phyloP scores from a whole-genome alignment of 2,329 filamentous ascomycete species.

The Rasamsonia emersonii region DNA sequence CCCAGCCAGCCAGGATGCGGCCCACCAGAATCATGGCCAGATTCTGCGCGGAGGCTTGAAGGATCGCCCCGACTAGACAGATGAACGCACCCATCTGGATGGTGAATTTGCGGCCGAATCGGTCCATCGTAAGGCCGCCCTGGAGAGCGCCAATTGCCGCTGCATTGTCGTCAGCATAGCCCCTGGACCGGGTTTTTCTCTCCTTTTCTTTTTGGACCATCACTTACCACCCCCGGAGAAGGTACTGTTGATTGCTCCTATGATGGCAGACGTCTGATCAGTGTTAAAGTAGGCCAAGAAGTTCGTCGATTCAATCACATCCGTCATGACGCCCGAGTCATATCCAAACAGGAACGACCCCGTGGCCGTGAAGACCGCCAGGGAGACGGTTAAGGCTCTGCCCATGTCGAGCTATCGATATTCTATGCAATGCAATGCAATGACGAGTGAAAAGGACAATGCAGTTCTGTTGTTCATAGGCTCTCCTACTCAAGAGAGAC shows the following conservation, averaged over 20 bases:
- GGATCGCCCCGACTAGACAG: conserved; percentile 48
- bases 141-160: conserved; percentile 45
- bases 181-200: no score
- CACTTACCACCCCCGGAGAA: conserved; percentile 48
- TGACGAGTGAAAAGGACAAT: no score
- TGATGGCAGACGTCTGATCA: conserved; percentile 39
- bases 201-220: no score
- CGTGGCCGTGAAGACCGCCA: conserved; percentile 6
- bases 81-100: conserved; percentile 53
- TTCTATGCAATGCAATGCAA: background rate
- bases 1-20: conserved; percentile 43
- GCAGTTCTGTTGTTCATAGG: no score
- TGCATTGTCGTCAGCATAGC: no score
- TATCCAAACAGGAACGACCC: conserved; percentile 40
- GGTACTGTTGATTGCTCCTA: conserved; percentile 57
- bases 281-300: conserved; percentile 41
- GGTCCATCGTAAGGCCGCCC: conserved; percentile 52
- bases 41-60: conserved; percentile 51
- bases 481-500: no score
- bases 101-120: conserved; percentile 50
- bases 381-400: conserved; percentile 4
- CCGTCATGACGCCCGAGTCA: conserved; percentile 20
- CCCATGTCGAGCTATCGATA: conserved; percentile 4
- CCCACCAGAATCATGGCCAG: conserved; percentile 50
- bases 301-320: conserved; percentile 17